phyloP scores from a whole-genome alignment of 441 rosid genomes.

The Macaranga tanarius region DNA sequence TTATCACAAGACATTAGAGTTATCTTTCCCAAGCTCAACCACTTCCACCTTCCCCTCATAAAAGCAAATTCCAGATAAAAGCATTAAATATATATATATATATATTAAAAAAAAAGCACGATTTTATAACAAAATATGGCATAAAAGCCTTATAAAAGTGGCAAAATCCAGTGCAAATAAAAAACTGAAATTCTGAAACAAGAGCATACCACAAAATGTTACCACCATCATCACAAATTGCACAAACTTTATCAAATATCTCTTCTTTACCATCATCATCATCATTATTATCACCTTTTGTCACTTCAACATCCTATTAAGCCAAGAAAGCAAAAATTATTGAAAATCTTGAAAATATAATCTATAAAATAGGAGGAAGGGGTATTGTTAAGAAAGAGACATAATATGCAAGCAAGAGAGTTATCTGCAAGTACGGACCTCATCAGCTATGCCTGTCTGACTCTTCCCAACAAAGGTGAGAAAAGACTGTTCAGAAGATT shows the following conservation, averaged over 20 bases:
- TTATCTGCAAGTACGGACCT: conserved; percentile 25
- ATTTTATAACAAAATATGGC: neutral
- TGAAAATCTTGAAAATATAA: neutral
- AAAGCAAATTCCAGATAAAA: neutral
- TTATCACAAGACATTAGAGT: too few relatives aligned
- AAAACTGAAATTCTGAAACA: neutral
- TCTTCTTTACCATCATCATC: conserved; percentile 20
- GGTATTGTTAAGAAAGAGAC: neutral
- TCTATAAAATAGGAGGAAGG: neutral
- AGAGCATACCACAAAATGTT: conserved; percentile 45
- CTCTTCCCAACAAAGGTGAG: conserved; percentile 23
- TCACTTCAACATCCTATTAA: conserved; percentile 26
- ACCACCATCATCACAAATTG: conserved; percentile 75
- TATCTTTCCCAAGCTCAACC: neutral
- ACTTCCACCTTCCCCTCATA: neutral
- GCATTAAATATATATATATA: neutral
- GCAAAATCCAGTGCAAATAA: neutral
- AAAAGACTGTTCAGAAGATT: conserved; percentile 29
- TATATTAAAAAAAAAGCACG: neutral
- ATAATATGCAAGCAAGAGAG: conserved; percentile 3
- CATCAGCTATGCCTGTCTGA: neutral
- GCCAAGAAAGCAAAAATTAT: neutral
- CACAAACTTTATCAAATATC: conserved; percentile 53
- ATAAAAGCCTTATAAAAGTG: neutral
- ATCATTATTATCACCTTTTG: conserved; percentile 28